phyloP scores from a whole-genome alignment of 129 eudicot species.

The Solidago caesia region DNA sequence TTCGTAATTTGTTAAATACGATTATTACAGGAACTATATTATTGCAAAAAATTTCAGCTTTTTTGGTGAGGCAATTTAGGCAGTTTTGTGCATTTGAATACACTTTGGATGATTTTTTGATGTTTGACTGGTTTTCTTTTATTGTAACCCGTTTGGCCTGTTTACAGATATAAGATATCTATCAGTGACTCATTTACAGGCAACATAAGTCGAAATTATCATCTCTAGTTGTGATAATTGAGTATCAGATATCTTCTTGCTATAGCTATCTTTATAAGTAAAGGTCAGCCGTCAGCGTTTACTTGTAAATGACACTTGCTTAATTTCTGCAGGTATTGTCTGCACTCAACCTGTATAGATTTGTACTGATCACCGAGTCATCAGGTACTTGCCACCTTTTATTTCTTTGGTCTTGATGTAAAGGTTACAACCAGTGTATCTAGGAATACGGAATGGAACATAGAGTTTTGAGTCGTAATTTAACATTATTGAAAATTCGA shows the following conservation, averaged over 20 bases:
- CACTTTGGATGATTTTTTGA: too few species aligned
- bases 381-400: conserved; percentile 48
- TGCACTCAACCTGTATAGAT: conserved; percentile 87
- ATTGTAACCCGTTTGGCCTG: too few species aligned
- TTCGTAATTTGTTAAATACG: too few species aligned
- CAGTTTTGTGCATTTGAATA: too few species aligned
- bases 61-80: too few species aligned
- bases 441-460: background rate
- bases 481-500: background rate
- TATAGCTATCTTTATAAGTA: background rate
- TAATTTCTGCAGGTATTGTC: conserved; percentile 63
- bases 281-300: background rate
- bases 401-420: background rate
- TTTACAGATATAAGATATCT: too few species aligned
- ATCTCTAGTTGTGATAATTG: background rate
- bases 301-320: conserved; percentile 25
- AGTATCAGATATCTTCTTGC: background rate
- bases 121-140: too few species aligned
- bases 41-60: too few species aligned
- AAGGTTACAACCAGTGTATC: background rate
- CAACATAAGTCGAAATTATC: background rate
- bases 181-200: too few species aligned
- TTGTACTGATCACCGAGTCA: conserved; percentile 72
- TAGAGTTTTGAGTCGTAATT: background rate
- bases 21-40: too few species aligned